Evolutionary conservation across 176 grass and related monocot genomes (phyloP), one percentile per base, ranked within the genome.

Genomic region (Ampelocalamus luodianensis): DNA sequence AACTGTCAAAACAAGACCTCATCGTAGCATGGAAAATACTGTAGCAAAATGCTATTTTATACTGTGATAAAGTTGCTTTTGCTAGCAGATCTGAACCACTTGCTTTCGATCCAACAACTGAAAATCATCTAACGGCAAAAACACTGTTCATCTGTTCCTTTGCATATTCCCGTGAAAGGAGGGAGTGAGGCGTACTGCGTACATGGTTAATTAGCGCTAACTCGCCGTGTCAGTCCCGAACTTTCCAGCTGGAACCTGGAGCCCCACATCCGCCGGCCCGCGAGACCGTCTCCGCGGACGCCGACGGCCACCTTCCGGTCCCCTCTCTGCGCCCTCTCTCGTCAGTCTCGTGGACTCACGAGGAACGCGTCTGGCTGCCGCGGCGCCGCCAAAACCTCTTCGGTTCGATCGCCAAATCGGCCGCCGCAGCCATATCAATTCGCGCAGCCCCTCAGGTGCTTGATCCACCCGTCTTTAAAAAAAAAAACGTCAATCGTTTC

Each of bases 391-490:
- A 1, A 46, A 38, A 48, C 51, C 5, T 8, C 13, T 23, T 16
- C 8, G 20, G 42, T 59, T 85, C 49, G 14, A 72, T 39, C 75
- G 15, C 40, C 29, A 22, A 29, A 22, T 45, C n/a, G 27, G 18
- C 58, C 15, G 26, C 14, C 40, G 40, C 68, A 27, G 24, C 14
- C 70, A 20, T 50, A 5, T 51, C 72, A 36, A 34, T 36, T 6
- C 27, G 17, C 16, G n/a, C 68, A n/a, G 54, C 85, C 6, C 32
- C 59, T 54, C 68, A 86, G 85, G 77, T 80, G 37, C n/a, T 65
- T 51, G 20, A 68, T 79, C 13, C 14, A 32, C 71, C 23, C 71
- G 45, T 16, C 45, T 55, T 4, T 55, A n/a, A n/a, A n/a, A n/a
- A n/a, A n/a, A n/a, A 55, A 4, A 34, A 26, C 1, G 4, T 6